A percentile compares a stretch with the other conserved stretches of the same genome.
Conservation (phyloP, 257 asterid genomes). For the Solanum medicagineum region DNA sequence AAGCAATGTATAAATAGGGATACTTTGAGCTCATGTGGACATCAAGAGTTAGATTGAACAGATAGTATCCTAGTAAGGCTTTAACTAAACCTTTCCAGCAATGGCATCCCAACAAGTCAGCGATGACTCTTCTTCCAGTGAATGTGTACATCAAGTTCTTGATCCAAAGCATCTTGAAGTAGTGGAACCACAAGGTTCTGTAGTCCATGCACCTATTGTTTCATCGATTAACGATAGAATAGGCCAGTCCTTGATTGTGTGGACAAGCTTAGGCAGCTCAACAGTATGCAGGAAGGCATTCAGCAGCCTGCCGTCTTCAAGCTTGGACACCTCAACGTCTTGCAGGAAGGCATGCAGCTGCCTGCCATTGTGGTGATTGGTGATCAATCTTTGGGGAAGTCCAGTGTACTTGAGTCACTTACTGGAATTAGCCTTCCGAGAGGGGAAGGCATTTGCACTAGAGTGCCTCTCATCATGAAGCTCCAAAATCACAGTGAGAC, state of each 20-base stretch:
- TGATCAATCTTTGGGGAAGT: conserved; percentile 38
- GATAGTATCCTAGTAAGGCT: background rate
- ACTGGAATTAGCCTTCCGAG: background rate
- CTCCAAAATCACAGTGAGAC: background rate
- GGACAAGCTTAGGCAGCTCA: background rate
- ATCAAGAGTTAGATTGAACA: background rate
- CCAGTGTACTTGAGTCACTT: conserved; percentile 35
- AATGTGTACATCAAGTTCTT: background rate
- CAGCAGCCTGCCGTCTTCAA: conserved; percentile 8
- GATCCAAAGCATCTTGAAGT: background rate
- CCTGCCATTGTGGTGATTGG: conserved; percentile 35
- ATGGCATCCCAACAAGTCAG: background rate
- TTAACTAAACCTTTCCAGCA: background rate
- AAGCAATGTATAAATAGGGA: background rate
- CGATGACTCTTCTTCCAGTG: background rate
- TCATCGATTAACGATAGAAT: conserved; percentile 17
- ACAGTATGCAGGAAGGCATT: background rate
- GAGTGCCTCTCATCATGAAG: background rate
- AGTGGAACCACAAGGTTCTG: background rate
- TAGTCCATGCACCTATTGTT: conserved; percentile 8
- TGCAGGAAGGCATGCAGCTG: background rate
- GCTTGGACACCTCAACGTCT: background rate
- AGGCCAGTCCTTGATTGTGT: conserved; percentile 24
- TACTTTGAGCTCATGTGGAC: background rate
- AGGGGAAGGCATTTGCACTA: background rate